phyloP scores from a whole-genome alignment of 352 stramenopile species.

The Pythium guiyangense region DNA sequence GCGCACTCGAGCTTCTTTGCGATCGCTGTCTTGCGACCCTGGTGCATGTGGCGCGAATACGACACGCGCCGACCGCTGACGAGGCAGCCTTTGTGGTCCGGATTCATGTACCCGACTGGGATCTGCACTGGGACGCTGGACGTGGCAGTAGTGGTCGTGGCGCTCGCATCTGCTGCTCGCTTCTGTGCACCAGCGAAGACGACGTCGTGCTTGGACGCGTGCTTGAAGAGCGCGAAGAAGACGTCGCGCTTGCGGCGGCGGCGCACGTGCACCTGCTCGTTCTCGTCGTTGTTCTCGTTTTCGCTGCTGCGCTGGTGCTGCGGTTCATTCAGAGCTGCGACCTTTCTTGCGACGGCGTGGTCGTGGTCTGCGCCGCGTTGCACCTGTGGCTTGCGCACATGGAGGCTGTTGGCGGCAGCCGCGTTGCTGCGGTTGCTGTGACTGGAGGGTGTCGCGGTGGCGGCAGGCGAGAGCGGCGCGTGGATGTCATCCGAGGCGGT shows the following conservation, averaged over 20 bases:
- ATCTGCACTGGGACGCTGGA: conserved; percentile 6
- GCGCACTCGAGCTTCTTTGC: neutral
- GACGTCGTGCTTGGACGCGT: neutral
- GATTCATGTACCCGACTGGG: conserved; percentile 8
- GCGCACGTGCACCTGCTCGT: neutral
- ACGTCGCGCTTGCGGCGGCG: conserved; percentile 10
- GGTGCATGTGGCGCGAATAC: conserved; percentile 12
- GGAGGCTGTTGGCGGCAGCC: neutral
- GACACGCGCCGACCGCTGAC: conserved; percentile 12
- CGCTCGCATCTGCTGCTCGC: neutral
- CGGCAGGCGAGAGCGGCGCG: neutral
- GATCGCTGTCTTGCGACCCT: conserved; percentile 1
- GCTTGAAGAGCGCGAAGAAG: conserved; percentile 15
- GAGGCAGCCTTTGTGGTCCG: conserved; percentile 6
- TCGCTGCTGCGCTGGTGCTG: neutral
- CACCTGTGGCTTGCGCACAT: neutral
- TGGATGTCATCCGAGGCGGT: conserved; percentile 6
- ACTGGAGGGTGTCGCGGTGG: neutral
- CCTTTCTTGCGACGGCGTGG: conserved; percentile 1
- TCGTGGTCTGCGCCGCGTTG: conserved; percentile 3
- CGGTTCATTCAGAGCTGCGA: neutral
- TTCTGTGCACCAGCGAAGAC: neutral
- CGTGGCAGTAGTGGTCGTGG: neutral
- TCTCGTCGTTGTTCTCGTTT: too few species aligned
- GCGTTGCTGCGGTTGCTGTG: neutral